Percentiles rank a stretch among this genome's conserved stretches.
phyloP scores from a whole-genome alignment of 352 stramenopile species.

The Phytophthora hibernalis region DNA sequence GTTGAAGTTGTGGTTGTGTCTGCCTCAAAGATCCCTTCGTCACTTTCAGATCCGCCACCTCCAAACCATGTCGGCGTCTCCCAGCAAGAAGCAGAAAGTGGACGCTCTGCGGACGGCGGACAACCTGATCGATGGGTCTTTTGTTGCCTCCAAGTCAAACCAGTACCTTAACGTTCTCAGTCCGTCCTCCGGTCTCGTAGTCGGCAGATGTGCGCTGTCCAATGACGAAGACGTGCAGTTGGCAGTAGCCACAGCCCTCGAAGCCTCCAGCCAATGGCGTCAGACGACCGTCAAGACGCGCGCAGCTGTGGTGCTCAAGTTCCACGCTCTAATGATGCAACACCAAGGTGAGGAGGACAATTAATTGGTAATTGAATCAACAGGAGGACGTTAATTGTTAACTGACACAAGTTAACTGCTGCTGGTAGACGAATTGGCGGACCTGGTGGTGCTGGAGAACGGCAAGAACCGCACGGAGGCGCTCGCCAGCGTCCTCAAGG shows the following conservation, averaged over 20 bases:
- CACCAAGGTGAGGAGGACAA: constrained; percentile 72
- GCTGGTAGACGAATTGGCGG: constrained; percentile 84
- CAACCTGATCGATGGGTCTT: constrained; percentile 77
- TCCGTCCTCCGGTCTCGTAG: constrained; percentile 62
- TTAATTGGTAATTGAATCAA: neutral
- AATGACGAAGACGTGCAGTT: constrained; percentile 80
- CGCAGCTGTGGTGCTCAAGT: constrained; percentile 96
- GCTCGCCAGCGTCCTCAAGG: constrained; percentile 96
- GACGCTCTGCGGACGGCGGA: constrained; percentile 34
- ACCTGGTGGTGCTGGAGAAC: constrained; percentile 95
- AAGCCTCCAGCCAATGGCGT: constrained; percentile 92
- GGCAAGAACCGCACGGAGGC: constrained; percentile 98
- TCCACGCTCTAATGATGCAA: constrained; percentile 93
- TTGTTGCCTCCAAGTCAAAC: constrained; percentile 48
- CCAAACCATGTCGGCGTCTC: constrained; percentile 9
- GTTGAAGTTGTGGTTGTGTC: too few relatives aligned
- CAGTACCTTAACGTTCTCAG: constrained; percentile 75
- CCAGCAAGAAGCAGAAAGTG: constrained; percentile 33
- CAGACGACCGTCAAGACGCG: constrained; percentile 94
- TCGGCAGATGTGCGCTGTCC: constrained; percentile 89
- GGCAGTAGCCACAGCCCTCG: constrained; percentile 80
- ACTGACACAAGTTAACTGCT: constrained; percentile 1
- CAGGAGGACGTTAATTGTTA: neutral
- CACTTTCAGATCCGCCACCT: too few relatives aligned
- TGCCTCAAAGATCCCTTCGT: too few relatives aligned